Percentiles rank a stretch among this genome's conserved stretches.
Evolutionary conservation across 306 rosid species (phyloP).

Genomic region (Cicer yamashitae): DNA sequence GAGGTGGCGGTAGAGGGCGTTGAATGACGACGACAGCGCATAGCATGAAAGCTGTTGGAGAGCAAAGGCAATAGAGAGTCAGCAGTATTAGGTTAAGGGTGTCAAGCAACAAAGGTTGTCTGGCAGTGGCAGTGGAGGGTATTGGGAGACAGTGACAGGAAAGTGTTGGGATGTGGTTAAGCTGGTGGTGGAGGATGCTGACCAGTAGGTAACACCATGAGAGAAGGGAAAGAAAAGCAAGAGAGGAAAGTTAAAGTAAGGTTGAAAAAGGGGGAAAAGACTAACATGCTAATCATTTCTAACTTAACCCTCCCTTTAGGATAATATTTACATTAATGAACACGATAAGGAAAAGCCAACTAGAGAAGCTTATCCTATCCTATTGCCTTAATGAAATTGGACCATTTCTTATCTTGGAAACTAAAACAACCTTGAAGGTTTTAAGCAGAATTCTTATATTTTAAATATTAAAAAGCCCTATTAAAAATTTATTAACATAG

Average conservation of each 20-base stretch:
- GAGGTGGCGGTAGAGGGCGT: conserved; percentile 7
- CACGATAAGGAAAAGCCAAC: neutral
- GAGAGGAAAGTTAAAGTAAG: neutral
- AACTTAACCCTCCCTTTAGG: neutral
- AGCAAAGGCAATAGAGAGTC: neutral
- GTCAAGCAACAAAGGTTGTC: neutral
- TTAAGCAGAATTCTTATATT: neutral
- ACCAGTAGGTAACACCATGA: neutral
- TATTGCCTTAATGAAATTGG: neutral
- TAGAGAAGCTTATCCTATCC: neutral
- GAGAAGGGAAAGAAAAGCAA: neutral
- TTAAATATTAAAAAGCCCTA: neutral
- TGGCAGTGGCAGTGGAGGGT: neutral
- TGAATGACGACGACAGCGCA: neutral
- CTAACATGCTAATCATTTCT: conserved; percentile 1
- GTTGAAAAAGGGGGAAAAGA: conserved; percentile 4
- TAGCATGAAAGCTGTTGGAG: neutral
- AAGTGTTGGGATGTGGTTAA: neutral
- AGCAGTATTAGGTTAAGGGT: neutral
- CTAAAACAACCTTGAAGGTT: conserved; percentile 3
- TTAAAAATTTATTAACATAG: neutral
- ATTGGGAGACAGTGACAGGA: neutral
- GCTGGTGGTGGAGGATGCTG: neutral
- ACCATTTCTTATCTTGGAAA: neutral
- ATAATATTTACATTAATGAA: neutral